Base-by-base conservation (phyloP, 441 rosid genomes). In the Biscutella laevigata region DNA sequence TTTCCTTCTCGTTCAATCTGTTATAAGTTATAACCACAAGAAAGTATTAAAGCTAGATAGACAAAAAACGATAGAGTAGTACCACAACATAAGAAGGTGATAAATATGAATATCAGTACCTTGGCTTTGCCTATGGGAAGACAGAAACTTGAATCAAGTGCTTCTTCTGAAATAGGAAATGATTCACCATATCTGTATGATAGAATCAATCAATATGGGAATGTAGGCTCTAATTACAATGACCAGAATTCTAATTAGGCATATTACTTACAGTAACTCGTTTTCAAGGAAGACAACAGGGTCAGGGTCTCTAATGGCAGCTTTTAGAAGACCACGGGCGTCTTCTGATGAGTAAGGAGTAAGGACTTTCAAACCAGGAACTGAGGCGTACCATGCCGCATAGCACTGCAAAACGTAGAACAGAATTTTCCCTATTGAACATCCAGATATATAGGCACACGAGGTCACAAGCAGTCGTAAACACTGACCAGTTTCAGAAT, bases 231-330 rank as follows among this genome's bases (percentile, higher is more conserved):
- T 37, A 29, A 15, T 28, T 27, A 42, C 34, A 17, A 50, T 17
- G n/a, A 22, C 34, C 0, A 15, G 11, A 57, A 2, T 42, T 41
- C 35, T 14, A 11, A 53, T 41, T 15, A 33, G 37, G 33, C 9
- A 24, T 40, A 67, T 62, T 53, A 70, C 95, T 70, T 67, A 91
- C 98, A 87, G 61, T 59, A 87, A 56, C 74, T 87, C 98, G 62
- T 90, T 90, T 77, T 90, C 96, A 35, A 87, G 96, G 80, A 91
- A 81, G 61, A 87, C 90, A 52, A 91, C 96, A 55, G 96, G 98
- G 71, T 85, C 98, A 30, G 96, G 98, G 74, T 91, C 98, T 62
- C 96, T 83, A 64, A 87, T 87, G 41, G 98, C 98, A 54, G 98
- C 96, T 76, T 87, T 87, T 42, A 91, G 70, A 57, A 87, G 86